A percentile compares a stretch with the other conserved stretches of the same genome.
Conservation (phyloP, 2,329 filamentous ascomycete genomes). For the Nannizzia gypsea region DNA sequence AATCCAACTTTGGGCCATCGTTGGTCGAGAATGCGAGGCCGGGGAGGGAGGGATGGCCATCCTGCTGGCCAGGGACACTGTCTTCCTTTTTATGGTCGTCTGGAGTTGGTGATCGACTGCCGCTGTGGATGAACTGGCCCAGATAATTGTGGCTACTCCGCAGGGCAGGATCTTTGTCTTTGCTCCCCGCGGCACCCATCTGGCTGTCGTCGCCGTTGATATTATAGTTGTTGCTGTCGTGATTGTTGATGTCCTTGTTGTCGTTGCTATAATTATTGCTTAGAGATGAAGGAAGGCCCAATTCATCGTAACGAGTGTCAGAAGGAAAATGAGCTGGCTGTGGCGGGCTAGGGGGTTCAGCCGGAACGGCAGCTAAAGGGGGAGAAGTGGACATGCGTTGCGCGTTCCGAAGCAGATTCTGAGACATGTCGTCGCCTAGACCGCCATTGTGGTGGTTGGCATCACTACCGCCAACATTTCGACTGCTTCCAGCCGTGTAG, state of each 20-base stretch:
- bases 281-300: neutral
- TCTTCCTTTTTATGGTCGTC: neutral
- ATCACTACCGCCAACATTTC: constrained; percentile 18
- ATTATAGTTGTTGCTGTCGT: neutral
- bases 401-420: constrained; percentile 45
- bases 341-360: neutral
- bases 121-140: constrained; percentile 27
- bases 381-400: constrained; percentile 46
- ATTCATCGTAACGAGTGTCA: neutral
- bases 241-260: neutral
- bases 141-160: constrained; percentile 31
- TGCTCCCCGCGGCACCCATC: constrained; percentile 15
- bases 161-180: constrained; percentile 23
- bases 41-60: neutral
- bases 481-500: constrained; percentile 40
- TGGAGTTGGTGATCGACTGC: neutral
- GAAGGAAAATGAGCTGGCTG: neutral
- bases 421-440: constrained; percentile 36
- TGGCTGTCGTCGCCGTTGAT: neutral
- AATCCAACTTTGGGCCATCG: neutral
- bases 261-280: neutral
- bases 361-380: constrained; percentile 13
- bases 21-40: neutral
- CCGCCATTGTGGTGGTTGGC: constrained; percentile 6
- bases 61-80: neutral